phyloP scores from a whole-genome alignment of 1,284 basidiomycete species.

The Apiotrichum akiyoshidainum region DNA sequence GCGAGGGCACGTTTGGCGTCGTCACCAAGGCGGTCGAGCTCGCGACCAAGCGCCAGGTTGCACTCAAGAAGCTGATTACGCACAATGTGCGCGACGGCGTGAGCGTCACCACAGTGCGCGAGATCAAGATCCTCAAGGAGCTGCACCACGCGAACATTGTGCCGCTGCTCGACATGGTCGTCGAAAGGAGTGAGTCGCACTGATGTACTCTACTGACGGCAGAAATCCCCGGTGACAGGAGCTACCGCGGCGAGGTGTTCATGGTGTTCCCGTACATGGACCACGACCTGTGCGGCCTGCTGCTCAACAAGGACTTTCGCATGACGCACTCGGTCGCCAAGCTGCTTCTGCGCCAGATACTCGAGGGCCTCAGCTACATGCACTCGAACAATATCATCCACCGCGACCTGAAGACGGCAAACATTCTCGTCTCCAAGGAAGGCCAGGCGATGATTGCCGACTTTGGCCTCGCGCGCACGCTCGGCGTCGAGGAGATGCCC shows the following conservation, averaged over 20 bases:
- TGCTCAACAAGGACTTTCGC: slow-evolving; percentile 84
- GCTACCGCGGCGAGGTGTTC: slow-evolving; percentile 61
- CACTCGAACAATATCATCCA: slow-evolving; percentile 92
- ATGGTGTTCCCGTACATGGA: slow-evolving; percentile 99
- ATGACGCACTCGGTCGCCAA: slow-evolving; percentile 82
- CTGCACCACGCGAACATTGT: slow-evolving; percentile 83
- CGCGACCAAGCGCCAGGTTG: slow-evolving; percentile 64
- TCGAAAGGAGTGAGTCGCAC: slow-evolving; percentile 47
- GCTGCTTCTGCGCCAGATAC: slow-evolving; percentile 89
- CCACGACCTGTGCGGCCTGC: slow-evolving; percentile 90
- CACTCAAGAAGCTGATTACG: slow-evolving; percentile 76
- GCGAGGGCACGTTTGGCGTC: slow-evolving; percentile 93
- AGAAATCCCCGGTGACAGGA: slow-evolving; percentile 29
- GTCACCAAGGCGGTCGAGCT: slow-evolving; percentile 80
- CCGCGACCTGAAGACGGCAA: slow-evolving; percentile 98
- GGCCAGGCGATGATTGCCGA: slow-evolving; percentile 87
- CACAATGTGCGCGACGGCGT: slow-evolving; percentile 92
- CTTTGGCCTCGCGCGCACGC: slow-evolving; percentile 81
- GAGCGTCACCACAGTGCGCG: slow-evolving; percentile 92
- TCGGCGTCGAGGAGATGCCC: slow-evolving; percentile 48
- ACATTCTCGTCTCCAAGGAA: slow-evolving; percentile 84
- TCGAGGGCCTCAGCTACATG: slow-evolving; percentile 93
- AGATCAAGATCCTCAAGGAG: slow-evolving; percentile 94
- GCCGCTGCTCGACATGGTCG: slow-evolving; percentile 86
- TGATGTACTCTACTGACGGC: background rate